These are phyloP conservation scores for Jamesozyma spencerorum DNA, from an alignment of 805 yeast genomes.

Conservation along the genomic window DNA sequence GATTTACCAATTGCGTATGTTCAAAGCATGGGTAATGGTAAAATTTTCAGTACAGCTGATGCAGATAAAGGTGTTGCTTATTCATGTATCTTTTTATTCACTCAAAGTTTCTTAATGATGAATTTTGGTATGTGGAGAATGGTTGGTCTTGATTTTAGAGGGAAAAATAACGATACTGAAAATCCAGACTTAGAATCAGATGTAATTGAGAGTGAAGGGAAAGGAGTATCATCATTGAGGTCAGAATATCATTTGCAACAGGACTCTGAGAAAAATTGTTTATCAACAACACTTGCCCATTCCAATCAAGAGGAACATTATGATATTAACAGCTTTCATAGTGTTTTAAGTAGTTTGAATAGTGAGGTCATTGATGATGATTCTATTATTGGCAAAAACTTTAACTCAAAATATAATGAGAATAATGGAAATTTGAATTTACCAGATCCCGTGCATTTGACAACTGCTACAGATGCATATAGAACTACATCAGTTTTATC, in stretches of 20 bases:
- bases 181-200: no score
- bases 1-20: conserved; percentile 81
- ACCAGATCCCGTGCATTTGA: no score
- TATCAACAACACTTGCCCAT: no score
- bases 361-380: neutral
- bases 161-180: conserved; percentile 20
- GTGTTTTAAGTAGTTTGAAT: conserved; percentile 1
- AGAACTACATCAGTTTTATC: neutral
- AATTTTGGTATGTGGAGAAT: conserved; percentile 67
- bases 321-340: no score
- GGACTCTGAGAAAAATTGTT: no score
- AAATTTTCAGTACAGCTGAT: conserved; percentile 43
- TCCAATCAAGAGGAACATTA: no score
- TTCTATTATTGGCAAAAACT: neutral
- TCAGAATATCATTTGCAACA: no score
- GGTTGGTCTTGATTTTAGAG: conserved; percentile 59
- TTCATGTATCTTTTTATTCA: conserved; percentile 60
- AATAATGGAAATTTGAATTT: no score
- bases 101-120: conserved; percentile 60
- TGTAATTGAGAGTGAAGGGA: no score
- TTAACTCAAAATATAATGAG: neutral
- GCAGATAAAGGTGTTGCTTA: conserved; percentile 72
- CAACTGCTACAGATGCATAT: neutral
- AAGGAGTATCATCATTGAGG: no score
- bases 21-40: conserved; percentile 59